phyloP scores from a whole-genome alignment of 2,329 filamentous ascomycete species.

The Arachnomyces sp. region DNA sequence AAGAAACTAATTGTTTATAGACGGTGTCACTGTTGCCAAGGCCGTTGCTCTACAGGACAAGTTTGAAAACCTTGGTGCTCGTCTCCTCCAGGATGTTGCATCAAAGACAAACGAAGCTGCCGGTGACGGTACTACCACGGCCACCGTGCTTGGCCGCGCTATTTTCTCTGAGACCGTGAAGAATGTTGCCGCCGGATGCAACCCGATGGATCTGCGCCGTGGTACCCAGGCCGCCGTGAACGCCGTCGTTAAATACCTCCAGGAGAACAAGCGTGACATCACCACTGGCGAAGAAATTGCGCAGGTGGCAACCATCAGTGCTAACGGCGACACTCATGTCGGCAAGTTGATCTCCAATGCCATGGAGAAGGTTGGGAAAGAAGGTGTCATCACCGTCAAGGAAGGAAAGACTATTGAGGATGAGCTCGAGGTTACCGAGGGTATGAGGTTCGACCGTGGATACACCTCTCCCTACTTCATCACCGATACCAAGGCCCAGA shows the following conservation, averaged over 20 bases:
- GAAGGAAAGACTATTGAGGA: constrained; percentile 98
- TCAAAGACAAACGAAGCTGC: constrained; percentile 99
- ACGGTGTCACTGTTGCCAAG: constrained; percentile 83
- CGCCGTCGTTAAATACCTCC: constrained; percentile 86
- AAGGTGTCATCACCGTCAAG: constrained; percentile 99
- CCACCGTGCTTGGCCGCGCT: constrained; percentile 89
- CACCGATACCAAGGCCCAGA: constrained; percentile 96
- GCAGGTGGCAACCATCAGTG: constrained; percentile 95
- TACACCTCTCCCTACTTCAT: constrained; percentile 99
- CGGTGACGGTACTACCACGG: constrained; percentile 96
- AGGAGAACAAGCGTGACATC: constrained; percentile 95
- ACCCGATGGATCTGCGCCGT: constrained; percentile 96
- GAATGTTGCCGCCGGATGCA: constrained; percentile 98
- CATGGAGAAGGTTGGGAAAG: constrained; percentile 99
- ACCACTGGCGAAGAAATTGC: constrained; percentile 96
- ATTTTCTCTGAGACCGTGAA: constrained; percentile 99
- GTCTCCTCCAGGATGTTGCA: constrained; percentile 93
- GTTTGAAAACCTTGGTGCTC: constrained; percentile 98
- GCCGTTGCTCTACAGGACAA: constrained; percentile 94
- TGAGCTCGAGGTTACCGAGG: constrained; percentile 97
- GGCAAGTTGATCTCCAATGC: constrained; percentile 93
- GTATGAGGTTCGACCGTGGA: constrained; percentile 99
- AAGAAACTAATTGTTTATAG: constrained; percentile 35
- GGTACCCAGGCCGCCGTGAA: constrained; percentile 96
- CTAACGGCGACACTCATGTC: constrained; percentile 93